Evolutionary conservation across 148 eudicot genomes (phyloP).

Genomic region (Chenopodium suecicum): DNA sequence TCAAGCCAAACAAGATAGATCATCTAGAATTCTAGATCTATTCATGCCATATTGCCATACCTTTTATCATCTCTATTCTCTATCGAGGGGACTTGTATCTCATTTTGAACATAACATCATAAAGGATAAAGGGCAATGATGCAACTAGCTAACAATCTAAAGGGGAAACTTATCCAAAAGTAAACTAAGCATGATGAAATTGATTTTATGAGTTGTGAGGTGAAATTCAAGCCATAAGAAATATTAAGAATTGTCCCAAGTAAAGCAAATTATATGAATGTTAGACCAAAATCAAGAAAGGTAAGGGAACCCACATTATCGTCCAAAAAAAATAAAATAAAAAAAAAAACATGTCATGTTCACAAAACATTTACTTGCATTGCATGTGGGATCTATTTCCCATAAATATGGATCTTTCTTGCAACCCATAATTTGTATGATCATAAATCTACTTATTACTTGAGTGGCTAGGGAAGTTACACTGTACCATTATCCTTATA

Average conservation of each 20-base stretch:
- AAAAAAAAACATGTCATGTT: slow-evolving; percentile 25
- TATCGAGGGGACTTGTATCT: too few relatives aligned
- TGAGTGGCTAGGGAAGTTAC: slow-evolving; percentile 28
- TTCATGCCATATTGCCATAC: too few relatives aligned
- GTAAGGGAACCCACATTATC: slow-evolving; percentile 13
- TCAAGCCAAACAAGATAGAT: too few relatives aligned
- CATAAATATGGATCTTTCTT: slow-evolving; percentile 2
- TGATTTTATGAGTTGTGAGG: neutral
- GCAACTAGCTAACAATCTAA: neutral
- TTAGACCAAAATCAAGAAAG: slow-evolving; percentile 6
- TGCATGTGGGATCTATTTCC: slow-evolving; percentile 9
- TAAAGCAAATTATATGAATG: slow-evolving; percentile 2
- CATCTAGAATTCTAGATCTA: too few relatives aligned
- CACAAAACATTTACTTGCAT: slow-evolving; percentile 8
- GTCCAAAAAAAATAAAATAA: neutral
- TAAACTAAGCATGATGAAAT: slow-evolving; percentile 6
- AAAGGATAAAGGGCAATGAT: too few relatives aligned
- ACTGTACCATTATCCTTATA: neutral
- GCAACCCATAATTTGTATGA: slow-evolving; percentile 6
- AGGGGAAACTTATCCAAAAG: neutral
- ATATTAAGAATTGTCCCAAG: slow-evolving; percentile 4
- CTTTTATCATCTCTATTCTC: too few relatives aligned
- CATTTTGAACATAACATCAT: too few relatives aligned
- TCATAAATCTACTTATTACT: neutral
- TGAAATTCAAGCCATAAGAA: neutral